Conservation (phyloP, 805 yeast species). For the Zygoascus bituminiphila region DNA sequence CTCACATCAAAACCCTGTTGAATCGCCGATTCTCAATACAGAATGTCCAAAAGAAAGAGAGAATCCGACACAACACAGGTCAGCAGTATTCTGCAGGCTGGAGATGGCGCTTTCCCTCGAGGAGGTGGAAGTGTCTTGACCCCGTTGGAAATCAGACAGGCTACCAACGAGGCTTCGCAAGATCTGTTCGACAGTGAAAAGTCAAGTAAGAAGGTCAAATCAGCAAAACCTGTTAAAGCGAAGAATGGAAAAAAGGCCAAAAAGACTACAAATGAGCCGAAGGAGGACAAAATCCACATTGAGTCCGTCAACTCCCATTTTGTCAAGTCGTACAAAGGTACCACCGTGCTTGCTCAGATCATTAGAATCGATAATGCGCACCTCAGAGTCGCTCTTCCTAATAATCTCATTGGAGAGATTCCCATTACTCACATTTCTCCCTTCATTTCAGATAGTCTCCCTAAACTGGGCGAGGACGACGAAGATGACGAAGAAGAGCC, state of each 20-base stretch:
- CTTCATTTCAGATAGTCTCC: conserved; percentile 49
- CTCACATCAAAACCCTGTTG: neutral
- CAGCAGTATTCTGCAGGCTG: conserved; percentile 11
- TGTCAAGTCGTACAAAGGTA: conserved; percentile 59
- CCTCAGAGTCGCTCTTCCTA: conserved; percentile 65
- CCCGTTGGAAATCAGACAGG: conserved; percentile 85
- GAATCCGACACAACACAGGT: conserved; percentile 3
- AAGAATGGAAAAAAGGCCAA: conserved; percentile 18
- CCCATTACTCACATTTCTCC: conserved; percentile 67
- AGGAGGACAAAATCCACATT: conserved; percentile 21
- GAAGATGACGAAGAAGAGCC: conserved; percentile 35
- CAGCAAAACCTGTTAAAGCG: conserved; percentile 14
- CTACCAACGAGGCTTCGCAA: conserved; percentile 82
- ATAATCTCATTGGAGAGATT: conserved; percentile 69
- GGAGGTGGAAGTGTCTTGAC: conserved; percentile 83
- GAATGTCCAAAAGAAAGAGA: conserved; percentile 8
- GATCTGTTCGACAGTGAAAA: conserved; percentile 55
- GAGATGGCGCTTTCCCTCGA: conserved; percentile 76
- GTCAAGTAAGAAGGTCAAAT: conserved; percentile 25
- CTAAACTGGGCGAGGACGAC: conserved; percentile 37
- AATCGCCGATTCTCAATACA: neutral
- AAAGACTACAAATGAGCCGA: conserved; percentile 19
- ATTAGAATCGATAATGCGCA: conserved; percentile 52
- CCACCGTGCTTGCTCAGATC: conserved; percentile 71
- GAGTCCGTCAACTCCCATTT: conserved; percentile 53